Base-by-base conservation (phyloP, 2,329 filamentous ascomycete genomes). In the Microcyclospora pomicola region DNA sequence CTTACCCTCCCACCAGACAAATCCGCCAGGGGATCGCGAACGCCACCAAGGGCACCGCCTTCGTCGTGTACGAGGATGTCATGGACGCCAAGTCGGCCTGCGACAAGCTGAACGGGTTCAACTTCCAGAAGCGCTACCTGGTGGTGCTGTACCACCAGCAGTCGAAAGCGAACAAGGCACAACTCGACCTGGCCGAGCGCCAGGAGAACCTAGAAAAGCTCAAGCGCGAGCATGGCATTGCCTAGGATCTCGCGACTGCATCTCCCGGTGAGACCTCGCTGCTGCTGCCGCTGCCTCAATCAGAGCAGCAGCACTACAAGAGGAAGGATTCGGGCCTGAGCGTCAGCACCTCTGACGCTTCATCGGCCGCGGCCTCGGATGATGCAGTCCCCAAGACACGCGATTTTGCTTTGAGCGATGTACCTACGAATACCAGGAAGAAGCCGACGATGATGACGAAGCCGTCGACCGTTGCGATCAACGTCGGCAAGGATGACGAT, bases 21-120 rank as follows among this genome's bases (percentile, higher is more conserved):
- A 92, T 98, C 60, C 88, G 91, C 60, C 87, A 95, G 69, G 91
- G 91, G 55, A 96, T 96, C 60, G 85, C 88, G 53, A 86, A 80
- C 67, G 88, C 91, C 64, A 95, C 91, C 57, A 98, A 96, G 67
- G 91, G 91, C 61, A 98, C 91, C 38, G 91, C 88, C 51, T 98
- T 94, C 65, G 91, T 98, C 54, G 91, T 98, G 66, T 98, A 95
- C 72, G 91, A 96, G 67, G 91, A 98, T 73, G 88, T 96, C 52
- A 82, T 91, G 75, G 91, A 98, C 72, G 87, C 91, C 51, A 98
- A 98, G 71, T 80, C 86, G 67, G 91, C 91, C 59, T 96, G 91
- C 73, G 91, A 98, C 72, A 95, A 96, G 71, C 73, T 98, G 63
- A 98, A 98, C 72, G 91, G 91, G 61, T 98, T 93, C 78, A 98